A percentile compares a stretch with the other conserved stretches of the same genome.
phyloP scores from a whole-genome alignment of 2,329 filamentous ascomycete species.

The Verticillium alfalfae region DNA sequence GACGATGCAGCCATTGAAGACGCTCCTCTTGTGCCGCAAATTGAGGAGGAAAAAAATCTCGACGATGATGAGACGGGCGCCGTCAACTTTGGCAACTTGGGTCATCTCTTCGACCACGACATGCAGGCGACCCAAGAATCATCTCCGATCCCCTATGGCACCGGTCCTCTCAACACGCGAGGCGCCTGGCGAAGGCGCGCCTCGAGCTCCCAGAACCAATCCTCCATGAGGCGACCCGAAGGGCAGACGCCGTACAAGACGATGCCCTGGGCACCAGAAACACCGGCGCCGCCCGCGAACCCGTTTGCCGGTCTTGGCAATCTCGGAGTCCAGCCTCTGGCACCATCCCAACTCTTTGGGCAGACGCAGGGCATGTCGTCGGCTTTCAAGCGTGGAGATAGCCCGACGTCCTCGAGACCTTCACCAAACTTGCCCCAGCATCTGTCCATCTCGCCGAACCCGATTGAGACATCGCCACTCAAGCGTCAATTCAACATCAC shows the following conservation, averaged over 20 bases:
- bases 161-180: conserved; percentile 29
- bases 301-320: conserved; percentile 35
- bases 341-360: conserved; percentile 46
- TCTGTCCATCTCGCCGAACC: conserved; percentile 40
- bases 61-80: conserved; percentile 44
- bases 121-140: conserved; percentile 35
- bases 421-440: conserved; percentile 35
- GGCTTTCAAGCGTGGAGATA: conserved; percentile 36
- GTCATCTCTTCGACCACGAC: conserved; percentile 26
- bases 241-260: conserved; percentile 23
- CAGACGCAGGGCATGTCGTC: conserved; percentile 48
- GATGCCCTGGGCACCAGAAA: conserved; percentile 31
- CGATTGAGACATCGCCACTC: conserved; percentile 40
- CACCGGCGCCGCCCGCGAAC: conserved; percentile 42
- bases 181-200: conserved; percentile 30
- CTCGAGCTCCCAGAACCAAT: conserved; percentile 25
- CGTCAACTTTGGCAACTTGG: conserved; percentile 36
- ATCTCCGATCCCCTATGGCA: conserved; percentile 19
- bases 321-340: conserved; percentile 25
- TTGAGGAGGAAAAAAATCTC: conserved; percentile 23
- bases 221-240: conserved; percentile 11
- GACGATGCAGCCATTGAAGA: conserved; percentile 6
- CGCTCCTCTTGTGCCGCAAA: not conserved
- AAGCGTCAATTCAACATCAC: conserved; percentile 43
- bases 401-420: conserved; percentile 53